Percentiles rank a stretch among this genome's conserved stretches.
Conservation (phyloP, 169 alveolate species). For the Plasmodium gonderi region DNA sequence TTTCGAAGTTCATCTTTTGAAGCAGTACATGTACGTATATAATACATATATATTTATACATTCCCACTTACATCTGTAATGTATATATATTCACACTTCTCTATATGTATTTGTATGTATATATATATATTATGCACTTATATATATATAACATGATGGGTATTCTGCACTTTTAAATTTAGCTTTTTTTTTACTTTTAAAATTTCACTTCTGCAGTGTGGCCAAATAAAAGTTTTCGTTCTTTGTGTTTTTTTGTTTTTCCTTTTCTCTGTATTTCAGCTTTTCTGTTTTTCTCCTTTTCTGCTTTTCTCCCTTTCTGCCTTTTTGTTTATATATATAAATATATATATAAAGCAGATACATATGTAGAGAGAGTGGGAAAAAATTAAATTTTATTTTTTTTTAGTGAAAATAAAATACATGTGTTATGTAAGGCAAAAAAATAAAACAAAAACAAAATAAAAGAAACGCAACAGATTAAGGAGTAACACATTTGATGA, state of each 20-base stretch:
- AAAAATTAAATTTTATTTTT: slow-evolving; percentile 20
- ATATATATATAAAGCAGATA: neutral
- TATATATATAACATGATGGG: too few relatives aligned
- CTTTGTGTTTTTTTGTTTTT: neutral
- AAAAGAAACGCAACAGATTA: neutral
- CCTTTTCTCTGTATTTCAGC: neutral
- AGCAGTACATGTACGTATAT: too few relatives aligned
- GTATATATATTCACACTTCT: too few relatives aligned
- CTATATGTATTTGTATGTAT: too few relatives aligned
- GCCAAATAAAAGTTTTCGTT: neutral
- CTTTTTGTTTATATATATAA: neutral
- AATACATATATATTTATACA: too few relatives aligned
- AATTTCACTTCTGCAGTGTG: neutral
- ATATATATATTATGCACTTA: too few relatives aligned
- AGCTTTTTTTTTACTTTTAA: too few relatives aligned
- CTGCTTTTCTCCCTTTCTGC: neutral
- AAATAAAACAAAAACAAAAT: neutral
- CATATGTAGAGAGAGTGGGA: too few relatives aligned
- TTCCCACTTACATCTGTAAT: too few relatives aligned
- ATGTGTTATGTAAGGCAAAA: slow-evolving; percentile 23
- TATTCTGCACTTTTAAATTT: too few relatives aligned
- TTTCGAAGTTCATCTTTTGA: too few relatives aligned
- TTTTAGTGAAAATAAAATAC: slow-evolving; percentile 19
- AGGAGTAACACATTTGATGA: slow-evolving; percentile 7
- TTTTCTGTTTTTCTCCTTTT: slow-evolving; percentile 1